A percentile compares a stretch with the other conserved stretches of the same genome.
Evolutionary conservation across 225 moss, liverwort and hornwort genomes (phyloP).

Genomic region (Rhytidiadelphus loreus): DNA sequence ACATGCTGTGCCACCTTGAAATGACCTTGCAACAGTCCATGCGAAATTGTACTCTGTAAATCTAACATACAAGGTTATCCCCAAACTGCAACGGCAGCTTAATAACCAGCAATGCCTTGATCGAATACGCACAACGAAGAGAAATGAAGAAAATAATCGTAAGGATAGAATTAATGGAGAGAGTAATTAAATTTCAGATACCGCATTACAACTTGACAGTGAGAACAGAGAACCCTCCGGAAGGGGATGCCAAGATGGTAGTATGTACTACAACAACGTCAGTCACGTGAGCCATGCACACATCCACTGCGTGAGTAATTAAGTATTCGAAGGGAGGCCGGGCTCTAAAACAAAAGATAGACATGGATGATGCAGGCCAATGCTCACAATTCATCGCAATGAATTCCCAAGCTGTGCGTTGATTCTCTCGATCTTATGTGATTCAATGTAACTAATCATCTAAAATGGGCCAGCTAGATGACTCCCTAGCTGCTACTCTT

Average conservation of each 20-base stretch:
- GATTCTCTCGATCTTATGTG: constrained; percentile 23
- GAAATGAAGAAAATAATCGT: background rate
- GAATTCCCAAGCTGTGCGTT: background rate
- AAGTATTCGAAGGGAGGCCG: background rate
- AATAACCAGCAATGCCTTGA: background rate
- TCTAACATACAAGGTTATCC: background rate
- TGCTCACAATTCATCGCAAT: constrained; percentile 16
- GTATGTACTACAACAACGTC: background rate
- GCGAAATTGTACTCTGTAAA: background rate
- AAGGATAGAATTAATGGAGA: constrained; percentile 17
- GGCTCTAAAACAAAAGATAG: background rate
- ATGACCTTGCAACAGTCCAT: background rate
- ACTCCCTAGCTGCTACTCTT: background rate
- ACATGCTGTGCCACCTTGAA: background rate
- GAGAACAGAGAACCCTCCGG: background rate
- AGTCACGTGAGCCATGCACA: constrained; percentile 1
- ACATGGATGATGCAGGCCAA: constrained; percentile 1
- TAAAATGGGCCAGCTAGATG: background rate
- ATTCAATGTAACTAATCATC: constrained; percentile 25
- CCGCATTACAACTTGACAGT: constrained; percentile 15
- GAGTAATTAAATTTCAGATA: background rate
- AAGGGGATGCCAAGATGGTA: constrained; percentile 4
- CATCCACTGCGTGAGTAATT: background rate
- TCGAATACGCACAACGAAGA: background rate
- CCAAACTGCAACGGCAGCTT: background rate